These are phyloP conservation scores for Candida nanaspora DNA, from an alignment of 805 yeast species.

Conservation along the genomic window DNA sequence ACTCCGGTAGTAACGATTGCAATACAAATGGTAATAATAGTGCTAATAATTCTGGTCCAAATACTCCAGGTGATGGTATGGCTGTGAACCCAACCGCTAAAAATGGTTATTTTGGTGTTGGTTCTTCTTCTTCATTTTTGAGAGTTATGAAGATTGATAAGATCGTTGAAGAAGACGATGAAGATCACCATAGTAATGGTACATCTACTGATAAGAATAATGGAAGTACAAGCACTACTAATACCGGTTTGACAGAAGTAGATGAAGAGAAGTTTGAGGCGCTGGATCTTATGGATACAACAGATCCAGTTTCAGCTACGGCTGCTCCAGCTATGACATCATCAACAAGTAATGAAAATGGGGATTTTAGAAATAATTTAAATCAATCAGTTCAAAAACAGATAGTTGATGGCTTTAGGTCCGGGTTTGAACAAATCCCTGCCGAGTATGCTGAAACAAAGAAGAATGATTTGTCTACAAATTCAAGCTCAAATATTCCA, in stretches of 20 bases:
- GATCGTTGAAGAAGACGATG: slow-evolving; percentile 17
- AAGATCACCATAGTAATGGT: slow-evolving; percentile 2
- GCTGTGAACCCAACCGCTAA: slow-evolving; percentile 44
- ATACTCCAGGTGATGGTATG: slow-evolving; percentile 47
- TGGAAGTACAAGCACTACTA: too few species aligned
- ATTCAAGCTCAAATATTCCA: neutral
- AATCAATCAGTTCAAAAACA: slow-evolving; percentile 12
- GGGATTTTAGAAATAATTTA: slow-evolving; percentile 3
- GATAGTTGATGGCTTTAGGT: slow-evolving; percentile 13
- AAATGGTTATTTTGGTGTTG: slow-evolving; percentile 60
- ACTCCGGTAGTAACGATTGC: neutral
- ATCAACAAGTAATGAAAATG: neutral
- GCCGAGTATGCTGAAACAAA: neutral
- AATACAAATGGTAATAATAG: slow-evolving; percentile 16
- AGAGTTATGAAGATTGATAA: slow-evolving; percentile 24
- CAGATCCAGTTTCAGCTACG: too few species aligned
- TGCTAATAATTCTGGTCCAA: neutral
- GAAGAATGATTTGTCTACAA: neutral
- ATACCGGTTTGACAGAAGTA: too few species aligned
- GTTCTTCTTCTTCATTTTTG: slow-evolving; percentile 50
- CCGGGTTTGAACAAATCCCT: slow-evolving; percentile 13
- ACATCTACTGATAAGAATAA: too few species aligned
- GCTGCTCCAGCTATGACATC: too few species aligned
- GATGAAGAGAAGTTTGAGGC: slow-evolving; percentile 11
- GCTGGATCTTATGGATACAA: slow-evolving; percentile 6